Base-by-base conservation (phyloP, 306 rosid genomes). In the Prunus mongolica region DNA sequence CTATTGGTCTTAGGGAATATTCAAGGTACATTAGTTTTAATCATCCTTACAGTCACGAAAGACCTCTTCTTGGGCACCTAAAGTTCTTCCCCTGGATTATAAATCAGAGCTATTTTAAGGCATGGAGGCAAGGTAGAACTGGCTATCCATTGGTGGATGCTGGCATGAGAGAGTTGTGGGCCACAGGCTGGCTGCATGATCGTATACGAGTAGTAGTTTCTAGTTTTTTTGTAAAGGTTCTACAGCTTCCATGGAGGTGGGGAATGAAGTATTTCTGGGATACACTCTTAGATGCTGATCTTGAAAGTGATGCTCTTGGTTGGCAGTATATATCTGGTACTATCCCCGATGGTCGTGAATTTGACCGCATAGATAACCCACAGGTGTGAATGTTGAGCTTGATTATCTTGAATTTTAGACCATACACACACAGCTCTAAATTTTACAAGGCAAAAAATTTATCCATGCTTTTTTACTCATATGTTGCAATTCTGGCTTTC, bases 251-350 rank as follows among this genome's bases (percentile, higher is more conserved):
- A 3, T 93, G 98, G 98, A 88, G 93, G 84, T 93, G 98, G 98
- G 98, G 98, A 66, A 93, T 93, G 98, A 93, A 93, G 82, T 93
- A 93, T 72, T 93, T 93, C 82, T 93, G 98, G 98, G 98, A 93
- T 71, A 93, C 98, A n/a, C 96, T 93, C 67, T 77, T 93, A 82
- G 98, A 93, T 85, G 98, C 98, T 0, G 97, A 93, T 80, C 98
- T 93, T 16, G 98, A 93, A 80, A 90, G 97, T 58, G 98, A 93
- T 81, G 90, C 96, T 68, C 96, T 93, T 82, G 98, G 98, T 78
- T 93, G 98, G 98, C 98, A 93, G 75, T 91, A 93, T 81, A 93
- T 93, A 73, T 86, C 98, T 32, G 98, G 98, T 19, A 82, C 94
- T 69, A 81, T 93, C 67, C 98, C 98, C 2, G 98, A 91, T 71